These are phyloP conservation scores for Daldinia loculata DNA, from an alignment of 495 filamentous ascomycete genomes.

Conservation along the genomic window DNA sequence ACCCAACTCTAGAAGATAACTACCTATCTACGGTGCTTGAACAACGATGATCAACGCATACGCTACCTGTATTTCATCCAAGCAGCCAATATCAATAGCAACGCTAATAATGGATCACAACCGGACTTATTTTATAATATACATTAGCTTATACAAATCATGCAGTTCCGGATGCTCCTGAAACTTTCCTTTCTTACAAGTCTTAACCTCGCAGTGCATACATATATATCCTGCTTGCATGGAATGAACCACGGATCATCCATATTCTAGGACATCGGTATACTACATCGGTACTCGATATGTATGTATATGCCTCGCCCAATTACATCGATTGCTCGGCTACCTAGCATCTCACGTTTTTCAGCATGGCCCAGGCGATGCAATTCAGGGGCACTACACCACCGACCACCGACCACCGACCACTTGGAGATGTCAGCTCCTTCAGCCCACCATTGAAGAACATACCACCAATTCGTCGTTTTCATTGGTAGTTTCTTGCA, in stretches of 20 bases:
- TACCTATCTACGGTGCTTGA: neutral
- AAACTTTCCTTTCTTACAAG: slow-evolving; percentile 8
- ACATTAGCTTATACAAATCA: neutral
- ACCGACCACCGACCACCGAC: slow-evolving; percentile 25
- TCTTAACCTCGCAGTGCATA: slow-evolving; percentile 6
- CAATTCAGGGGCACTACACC: slow-evolving; percentile 31
- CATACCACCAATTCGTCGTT: slow-evolving; percentile 21
- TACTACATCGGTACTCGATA: slow-evolving; percentile 20
- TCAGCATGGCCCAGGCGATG: slow-evolving; percentile 20
- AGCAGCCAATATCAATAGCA: slow-evolving; percentile 1
- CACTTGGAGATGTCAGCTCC: slow-evolving; percentile 32
- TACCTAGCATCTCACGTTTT: slow-evolving; percentile 17
- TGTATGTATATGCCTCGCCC: slow-evolving; percentile 6
- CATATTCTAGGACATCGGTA: slow-evolving; percentile 18
- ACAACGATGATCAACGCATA: slow-evolving; percentile 9
- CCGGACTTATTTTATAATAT: slow-evolving; percentile 3
- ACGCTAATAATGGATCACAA: slow-evolving; percentile 23
- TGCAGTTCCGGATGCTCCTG: slow-evolving; percentile 9
- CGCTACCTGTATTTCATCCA: slow-evolving; percentile 15
- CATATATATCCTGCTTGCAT: slow-evolving; percentile 17
- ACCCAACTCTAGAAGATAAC: neutral
- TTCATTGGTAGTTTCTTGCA: slow-evolving; percentile 34
- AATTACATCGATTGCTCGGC: slow-evolving; percentile 6
- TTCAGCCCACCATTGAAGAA: slow-evolving; percentile 33
- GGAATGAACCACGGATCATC: slow-evolving; percentile 19